Evolutionary conservation across 2,329 filamentous ascomycete species (phyloP).

Genomic region (Botryotinia convoluta): DNA sequence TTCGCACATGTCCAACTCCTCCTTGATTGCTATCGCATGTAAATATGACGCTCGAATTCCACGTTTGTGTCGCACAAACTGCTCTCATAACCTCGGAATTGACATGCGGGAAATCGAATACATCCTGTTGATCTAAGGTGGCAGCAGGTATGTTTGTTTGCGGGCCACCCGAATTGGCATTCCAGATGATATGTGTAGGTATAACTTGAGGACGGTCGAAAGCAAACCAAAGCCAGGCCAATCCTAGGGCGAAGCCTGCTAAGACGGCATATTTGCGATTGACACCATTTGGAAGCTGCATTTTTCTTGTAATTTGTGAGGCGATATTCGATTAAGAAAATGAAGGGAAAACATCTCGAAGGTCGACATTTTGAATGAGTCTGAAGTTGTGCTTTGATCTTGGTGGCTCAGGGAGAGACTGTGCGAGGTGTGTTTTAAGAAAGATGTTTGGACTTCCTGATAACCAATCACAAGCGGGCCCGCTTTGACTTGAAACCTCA

Average conservation of each 20-base stretch:
- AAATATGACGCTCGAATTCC: conserved; percentile 41
- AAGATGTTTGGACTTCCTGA: conserved; percentile 2
- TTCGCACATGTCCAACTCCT: conserved; percentile 43
- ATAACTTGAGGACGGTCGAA: conserved; percentile 25
- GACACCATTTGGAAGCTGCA: conserved; percentile 17
- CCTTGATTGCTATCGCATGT: conserved; percentile 43
- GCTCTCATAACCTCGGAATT: conserved; percentile 40
- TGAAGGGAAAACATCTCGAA: not conserved
- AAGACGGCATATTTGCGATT: conserved; percentile 29
- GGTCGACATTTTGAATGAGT: conserved; percentile 8
- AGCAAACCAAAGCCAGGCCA: conserved; percentile 30
- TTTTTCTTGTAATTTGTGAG: not conserved
- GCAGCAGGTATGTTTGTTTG: not conserved
- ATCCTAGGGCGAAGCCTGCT: conserved; percentile 22
- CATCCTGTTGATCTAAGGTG: conserved; percentile 23
- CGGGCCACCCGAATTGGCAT: conserved; percentile 6
- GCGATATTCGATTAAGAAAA: not conserved
- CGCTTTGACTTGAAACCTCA: conserved; percentile 10
- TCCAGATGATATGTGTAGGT: conserved; percentile 23
- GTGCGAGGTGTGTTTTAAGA: conserved; percentile 21
- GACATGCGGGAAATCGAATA: conserved; percentile 41
- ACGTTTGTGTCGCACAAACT: conserved; percentile 38
- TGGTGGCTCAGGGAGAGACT: conserved; percentile 5
- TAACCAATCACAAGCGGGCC: conserved; percentile 6
- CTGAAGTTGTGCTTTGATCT: conserved; percentile 21